Evolutionary conservation across 768 basidiomycete genomes (phyloP).

Genomic region (Mycena galopus): DNA sequence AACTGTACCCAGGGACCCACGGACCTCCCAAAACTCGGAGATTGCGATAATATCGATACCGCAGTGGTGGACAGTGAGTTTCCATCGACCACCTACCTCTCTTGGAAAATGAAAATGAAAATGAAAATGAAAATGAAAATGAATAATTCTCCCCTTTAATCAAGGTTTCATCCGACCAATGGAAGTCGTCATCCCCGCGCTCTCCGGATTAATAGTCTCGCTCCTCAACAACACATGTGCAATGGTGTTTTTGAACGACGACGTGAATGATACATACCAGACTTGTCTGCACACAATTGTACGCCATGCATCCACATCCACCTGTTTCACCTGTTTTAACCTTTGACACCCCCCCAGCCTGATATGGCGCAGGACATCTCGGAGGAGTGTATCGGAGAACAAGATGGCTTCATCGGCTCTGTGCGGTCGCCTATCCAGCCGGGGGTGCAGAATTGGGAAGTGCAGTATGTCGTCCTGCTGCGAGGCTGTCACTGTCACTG

Average conservation of each 20-base stretch:
- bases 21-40: background rate
- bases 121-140: too few relatives aligned
- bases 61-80: background rate
- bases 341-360: background rate
- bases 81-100: too few relatives aligned
- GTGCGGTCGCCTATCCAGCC: constrained; percentile 9
- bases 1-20: background rate
- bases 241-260: constrained; percentile 23
- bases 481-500: too few relatives aligned
- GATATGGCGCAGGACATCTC: background rate
- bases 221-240: constrained; percentile 27
- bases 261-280: background rate
- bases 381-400: constrained; percentile 5
- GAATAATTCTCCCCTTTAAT: too few relatives aligned
- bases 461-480: too few relatives aligned
- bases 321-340: too few relatives aligned
- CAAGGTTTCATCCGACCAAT: constrained; percentile 13
- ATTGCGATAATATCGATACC: background rate
- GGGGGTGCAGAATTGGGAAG: constrained; percentile 9
- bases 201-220: background rate
- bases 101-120: too few relatives aligned
- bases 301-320: too few relatives aligned
- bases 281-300: constrained; percentile 1
- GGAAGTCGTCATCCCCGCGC: constrained; percentile 2
- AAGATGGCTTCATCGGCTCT: constrained; percentile 22